A percentile compares a stretch with the other conserved stretches of the same genome.
phyloP scores from a whole-genome alignment of 495 filamentous ascomycete species.

The Neurospora tetrasperma region DNA sequence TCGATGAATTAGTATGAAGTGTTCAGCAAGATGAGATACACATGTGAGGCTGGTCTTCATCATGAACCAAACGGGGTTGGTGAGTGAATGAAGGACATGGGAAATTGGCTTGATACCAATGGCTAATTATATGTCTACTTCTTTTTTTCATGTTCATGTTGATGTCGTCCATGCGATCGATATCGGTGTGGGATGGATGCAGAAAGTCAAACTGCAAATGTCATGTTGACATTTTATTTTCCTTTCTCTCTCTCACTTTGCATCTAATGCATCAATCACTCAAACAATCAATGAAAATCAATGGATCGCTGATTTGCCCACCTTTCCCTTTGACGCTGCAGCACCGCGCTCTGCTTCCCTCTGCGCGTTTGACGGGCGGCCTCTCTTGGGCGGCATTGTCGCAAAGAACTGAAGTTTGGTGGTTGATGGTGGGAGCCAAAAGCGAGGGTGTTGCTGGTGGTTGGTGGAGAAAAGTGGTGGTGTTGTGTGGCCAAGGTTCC shows the following conservation, averaged over 20 bases:
- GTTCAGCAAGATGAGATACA: not conserved
- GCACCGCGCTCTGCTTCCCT: not conserved
- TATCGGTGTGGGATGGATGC: not conserved
- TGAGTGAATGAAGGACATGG: not conserved
- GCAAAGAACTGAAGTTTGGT: no score
- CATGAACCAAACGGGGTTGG: not conserved
- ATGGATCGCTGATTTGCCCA: not conserved
- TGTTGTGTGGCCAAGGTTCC: not conserved
- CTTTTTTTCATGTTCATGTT: not conserved
- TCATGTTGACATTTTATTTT: not conserved
- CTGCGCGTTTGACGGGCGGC: not conserved
- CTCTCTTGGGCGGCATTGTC: not conserved
- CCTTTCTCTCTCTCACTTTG: not conserved
- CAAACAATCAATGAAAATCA: not conserved
- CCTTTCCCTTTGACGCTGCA: not conserved
- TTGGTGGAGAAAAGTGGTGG: not conserved
- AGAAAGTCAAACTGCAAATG: not conserved
- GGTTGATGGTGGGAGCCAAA: no score
- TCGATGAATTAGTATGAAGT: not conserved
- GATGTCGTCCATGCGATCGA: not conserved
- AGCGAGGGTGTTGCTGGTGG: no score
- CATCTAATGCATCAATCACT: not conserved
- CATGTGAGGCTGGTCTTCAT: not conserved
- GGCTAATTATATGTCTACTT: not conserved
- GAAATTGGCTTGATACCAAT: not conserved